These are phyloP conservation scores for Alternaria gaisen DNA, from an alignment of 2,329 filamentous ascomycete genomes.

Conservation along the genomic window DNA sequence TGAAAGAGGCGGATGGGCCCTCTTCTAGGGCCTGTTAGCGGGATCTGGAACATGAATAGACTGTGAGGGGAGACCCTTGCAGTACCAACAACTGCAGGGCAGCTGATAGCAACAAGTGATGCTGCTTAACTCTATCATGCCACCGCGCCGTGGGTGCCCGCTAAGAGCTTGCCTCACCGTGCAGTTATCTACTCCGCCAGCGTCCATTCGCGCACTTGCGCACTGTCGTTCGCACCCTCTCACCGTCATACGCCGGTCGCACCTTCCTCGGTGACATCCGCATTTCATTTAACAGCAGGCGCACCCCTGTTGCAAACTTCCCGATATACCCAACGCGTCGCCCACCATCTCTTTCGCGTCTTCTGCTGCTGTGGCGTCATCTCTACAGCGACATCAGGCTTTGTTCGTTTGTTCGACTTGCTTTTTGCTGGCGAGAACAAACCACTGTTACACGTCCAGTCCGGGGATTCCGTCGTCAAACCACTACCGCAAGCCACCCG, in stretches of 20 bases:
- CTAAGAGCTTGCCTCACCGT: background rate
- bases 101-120: conserved; percentile 14
- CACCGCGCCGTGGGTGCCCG: background rate
- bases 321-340: conserved; percentile 8
- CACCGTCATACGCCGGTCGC: conserved; percentile 1
- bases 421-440: conserved; percentile 14
- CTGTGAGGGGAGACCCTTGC: conserved; percentile 16
- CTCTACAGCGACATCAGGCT: background rate
- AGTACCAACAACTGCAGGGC: conserved; percentile 15
- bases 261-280: conserved; percentile 16
- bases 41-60: conserved; percentile 24
- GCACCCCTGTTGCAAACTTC: conserved; percentile 14
- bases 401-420: conserved; percentile 11
- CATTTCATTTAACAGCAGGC: conserved; percentile 16
- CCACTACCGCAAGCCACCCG: conserved; percentile 25
- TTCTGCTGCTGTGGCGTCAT: background rate
- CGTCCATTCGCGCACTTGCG: background rate
- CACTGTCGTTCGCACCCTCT: background rate
- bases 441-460: conserved; percentile 11
- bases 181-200: background rate
- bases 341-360: background rate
- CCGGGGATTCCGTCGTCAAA: conserved; percentile 21
- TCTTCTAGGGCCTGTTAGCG: conserved; percentile 6
- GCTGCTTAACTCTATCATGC: conserved; percentile 11
- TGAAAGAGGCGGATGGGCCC: background rate